Conservation (phyloP, 371 early-diverging fungal species). For the Mortierella sp. region DNA sequence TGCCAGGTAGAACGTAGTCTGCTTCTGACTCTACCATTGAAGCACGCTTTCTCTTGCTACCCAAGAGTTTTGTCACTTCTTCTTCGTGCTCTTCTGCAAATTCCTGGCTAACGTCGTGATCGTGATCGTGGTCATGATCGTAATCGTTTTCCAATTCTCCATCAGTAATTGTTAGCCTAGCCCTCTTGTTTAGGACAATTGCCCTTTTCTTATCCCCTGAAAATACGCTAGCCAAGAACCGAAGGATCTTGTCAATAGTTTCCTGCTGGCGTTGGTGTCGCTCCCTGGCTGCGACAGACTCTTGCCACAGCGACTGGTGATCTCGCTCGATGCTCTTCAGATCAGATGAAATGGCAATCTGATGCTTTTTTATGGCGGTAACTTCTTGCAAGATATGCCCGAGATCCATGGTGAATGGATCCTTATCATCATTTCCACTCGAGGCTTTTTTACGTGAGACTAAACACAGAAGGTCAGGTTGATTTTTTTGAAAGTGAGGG, state of each 20-base stretch:
- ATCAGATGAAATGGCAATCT: constrained; percentile 87
- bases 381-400: constrained; percentile 84
- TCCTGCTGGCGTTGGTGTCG: constrained; percentile 89
- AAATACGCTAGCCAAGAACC: constrained; percentile 85
- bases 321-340: constrained; percentile 89
- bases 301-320: constrained; percentile 92
- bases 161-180: constrained; percentile 49
- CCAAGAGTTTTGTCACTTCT: constrained; percentile 24
- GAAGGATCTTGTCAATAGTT: constrained; percentile 90
- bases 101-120: too few species aligned
- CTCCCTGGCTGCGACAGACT: constrained; percentile 79
- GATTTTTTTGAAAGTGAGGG: constrained; percentile 67
- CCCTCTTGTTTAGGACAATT: constrained; percentile 68
- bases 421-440: constrained; percentile 64
- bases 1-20: constrained; percentile 23
- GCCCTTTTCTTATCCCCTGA: constrained; percentile 72
- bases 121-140: constrained; percentile 4
- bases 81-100: constrained; percentile 28
- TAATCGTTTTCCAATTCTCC: constrained; percentile 31
- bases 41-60: constrained; percentile 34
- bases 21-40: constrained; percentile 34
- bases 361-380: constrained; percentile 89
- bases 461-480: constrained; percentile 67
- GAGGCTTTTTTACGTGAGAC: constrained; percentile 71
- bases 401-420: constrained; percentile 61